A percentile compares a stretch with the other conserved stretches of the same genome.
Conservation (phyloP, 108 stramenopile genomes). For the Skeletonema tropicum region DNA sequence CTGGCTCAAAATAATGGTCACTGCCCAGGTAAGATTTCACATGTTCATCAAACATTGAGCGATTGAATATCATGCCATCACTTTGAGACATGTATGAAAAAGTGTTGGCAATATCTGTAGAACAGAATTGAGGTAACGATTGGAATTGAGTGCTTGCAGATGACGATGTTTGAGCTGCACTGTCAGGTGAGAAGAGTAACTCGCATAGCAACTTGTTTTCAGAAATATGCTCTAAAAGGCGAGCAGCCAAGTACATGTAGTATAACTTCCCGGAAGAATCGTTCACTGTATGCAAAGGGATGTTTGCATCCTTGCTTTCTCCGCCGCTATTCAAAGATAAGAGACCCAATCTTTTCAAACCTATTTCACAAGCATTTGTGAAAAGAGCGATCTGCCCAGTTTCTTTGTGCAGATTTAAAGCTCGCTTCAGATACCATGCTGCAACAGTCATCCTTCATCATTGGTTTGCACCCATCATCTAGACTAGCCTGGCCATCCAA, state of each 20-base stretch:
- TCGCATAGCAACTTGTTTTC: slow-evolving; percentile 26
- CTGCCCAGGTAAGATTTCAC: slow-evolving; percentile 15
- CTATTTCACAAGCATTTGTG: slow-evolving; percentile 23
- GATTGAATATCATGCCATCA: neutral
- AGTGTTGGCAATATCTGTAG: slow-evolving; percentile 21
- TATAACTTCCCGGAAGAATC: slow-evolving; percentile 19
- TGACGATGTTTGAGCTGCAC: neutral
- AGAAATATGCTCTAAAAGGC: slow-evolving; percentile 24
- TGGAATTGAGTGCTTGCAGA: slow-evolving; percentile 14
- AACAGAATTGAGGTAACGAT: slow-evolving; percentile 38
- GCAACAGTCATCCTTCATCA: slow-evolving; percentile 32
- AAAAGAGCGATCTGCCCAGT: slow-evolving; percentile 21
- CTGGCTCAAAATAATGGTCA: slow-evolving; percentile 22
- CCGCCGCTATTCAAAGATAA: slow-evolving; percentile 14
- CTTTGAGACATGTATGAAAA: slow-evolving; percentile 31
- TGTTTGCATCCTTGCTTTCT: neutral
- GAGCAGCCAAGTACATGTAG: slow-evolving; percentile 36
- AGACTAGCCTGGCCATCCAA: neutral
- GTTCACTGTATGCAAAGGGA: neutral
- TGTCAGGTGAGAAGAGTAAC: neutral
- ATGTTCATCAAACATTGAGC: slow-evolving; percentile 30
- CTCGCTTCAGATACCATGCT: slow-evolving; percentile 53
- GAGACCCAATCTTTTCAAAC: slow-evolving; percentile 35
- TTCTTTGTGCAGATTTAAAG: slow-evolving; percentile 30
- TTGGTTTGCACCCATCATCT: neutral